Evolutionary conservation across 2,329 filamentous ascomycete genomes (phyloP).

Genomic region (Monosporascus ibericus): DNA sequence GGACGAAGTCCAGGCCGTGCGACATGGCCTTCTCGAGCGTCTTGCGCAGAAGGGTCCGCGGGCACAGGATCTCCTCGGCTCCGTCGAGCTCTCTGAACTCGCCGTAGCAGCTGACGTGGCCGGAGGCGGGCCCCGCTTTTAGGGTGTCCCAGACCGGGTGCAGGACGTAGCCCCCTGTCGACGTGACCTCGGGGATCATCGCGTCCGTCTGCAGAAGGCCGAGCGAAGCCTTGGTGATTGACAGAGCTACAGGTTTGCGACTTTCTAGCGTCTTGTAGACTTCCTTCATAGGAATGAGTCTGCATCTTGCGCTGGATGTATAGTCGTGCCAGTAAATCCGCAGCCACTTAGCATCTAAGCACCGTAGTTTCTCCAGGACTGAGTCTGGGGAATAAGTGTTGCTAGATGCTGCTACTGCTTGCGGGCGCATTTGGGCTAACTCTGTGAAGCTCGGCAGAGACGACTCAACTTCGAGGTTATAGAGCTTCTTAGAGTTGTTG

Average conservation of each 20-base stretch:
- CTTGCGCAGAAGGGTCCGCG: constrained; percentile 55
- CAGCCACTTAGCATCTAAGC: constrained; percentile 53
- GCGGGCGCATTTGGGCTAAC: constrained; percentile 8
- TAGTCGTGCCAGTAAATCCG: constrained; percentile 75
- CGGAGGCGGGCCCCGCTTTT: constrained; percentile 48
- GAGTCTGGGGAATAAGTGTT: constrained; percentile 24
- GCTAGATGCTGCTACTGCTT: constrained; percentile 20
- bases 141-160: constrained; percentile 61
- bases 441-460: constrained; percentile 19
- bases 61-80: constrained; percentile 49
- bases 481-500: constrained; percentile 70
- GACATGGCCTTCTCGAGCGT: constrained; percentile 45
- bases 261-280: constrained; percentile 43
- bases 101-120: constrained; percentile 60
- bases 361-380: constrained; percentile 22
- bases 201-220: constrained; percentile 64
- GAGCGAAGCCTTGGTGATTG: constrained; percentile 58
- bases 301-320: constrained; percentile 60
- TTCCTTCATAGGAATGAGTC: constrained; percentile 59
- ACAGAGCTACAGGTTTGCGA: constrained; percentile 41
- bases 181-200: constrained; percentile 44
- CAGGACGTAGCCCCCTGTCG: constrained; percentile 61
- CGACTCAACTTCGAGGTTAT: constrained; percentile 51
- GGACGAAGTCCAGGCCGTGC: constrained; percentile 51
- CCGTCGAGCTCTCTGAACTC: constrained; percentile 57